These are phyloP conservation scores for Plasmodium coatneyi DNA, from an alignment of 169 alveolate species.

Conservation along the genomic window DNA sequence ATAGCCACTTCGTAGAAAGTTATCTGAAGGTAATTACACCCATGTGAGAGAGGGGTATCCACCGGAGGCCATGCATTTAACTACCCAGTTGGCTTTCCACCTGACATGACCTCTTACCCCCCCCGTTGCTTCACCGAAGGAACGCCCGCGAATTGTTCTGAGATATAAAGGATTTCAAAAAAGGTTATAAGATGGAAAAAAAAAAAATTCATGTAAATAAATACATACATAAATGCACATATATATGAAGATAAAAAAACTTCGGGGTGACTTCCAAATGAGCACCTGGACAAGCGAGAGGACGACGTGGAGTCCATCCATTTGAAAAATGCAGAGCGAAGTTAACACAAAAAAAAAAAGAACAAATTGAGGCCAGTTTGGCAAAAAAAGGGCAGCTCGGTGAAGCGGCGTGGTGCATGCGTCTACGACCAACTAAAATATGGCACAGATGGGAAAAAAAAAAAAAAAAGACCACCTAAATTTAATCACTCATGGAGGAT, in stretches of 20 bases:
- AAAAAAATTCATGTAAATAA: not conserved
- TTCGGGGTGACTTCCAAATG: not conserved
- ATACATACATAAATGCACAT: not conserved
- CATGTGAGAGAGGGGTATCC: not conserved
- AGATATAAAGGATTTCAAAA: conserved; percentile 70
- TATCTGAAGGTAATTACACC: conserved; percentile 38
- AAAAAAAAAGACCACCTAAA: conserved; percentile 7
- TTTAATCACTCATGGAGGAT: not conserved
- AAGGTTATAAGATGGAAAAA: not conserved
- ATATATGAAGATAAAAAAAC: not conserved
- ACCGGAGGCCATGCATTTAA: not conserved
- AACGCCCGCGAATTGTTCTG: conserved; percentile 24
- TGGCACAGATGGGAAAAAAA: not conserved
- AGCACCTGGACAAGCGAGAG: not conserved
- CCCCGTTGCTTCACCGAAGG: conserved; percentile 7
- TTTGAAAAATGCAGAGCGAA: not conserved
- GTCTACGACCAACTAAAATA: not conserved
- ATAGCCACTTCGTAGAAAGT: conserved; percentile 32
- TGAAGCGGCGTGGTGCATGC: not conserved
- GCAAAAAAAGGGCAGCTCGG: no score
- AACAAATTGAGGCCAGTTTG: not conserved
- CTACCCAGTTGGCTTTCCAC: not conserved
- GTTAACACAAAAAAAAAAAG: not conserved
- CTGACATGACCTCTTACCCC: not conserved
- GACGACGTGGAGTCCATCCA: not conserved